Evolutionary conservation across 2,329 filamentous ascomycete genomes (phyloP).

Genomic region (Scedosporium dehoogii): DNA sequence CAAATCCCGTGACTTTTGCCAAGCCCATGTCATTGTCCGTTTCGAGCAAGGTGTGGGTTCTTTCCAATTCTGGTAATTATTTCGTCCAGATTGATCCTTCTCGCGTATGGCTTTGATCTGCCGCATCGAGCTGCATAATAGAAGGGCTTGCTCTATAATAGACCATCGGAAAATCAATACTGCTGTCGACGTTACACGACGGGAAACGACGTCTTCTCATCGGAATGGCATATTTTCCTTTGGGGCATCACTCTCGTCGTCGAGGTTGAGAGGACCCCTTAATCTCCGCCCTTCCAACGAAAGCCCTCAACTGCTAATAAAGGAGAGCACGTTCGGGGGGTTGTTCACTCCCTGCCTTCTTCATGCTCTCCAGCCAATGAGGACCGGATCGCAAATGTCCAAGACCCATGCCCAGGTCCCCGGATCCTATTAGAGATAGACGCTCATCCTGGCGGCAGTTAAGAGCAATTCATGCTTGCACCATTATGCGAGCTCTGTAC

Average conservation of each 20-base stretch:
- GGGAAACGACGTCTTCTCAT: background rate
- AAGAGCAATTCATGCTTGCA: too few species aligned
- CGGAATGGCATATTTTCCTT: background rate
- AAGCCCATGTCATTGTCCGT: background rate
- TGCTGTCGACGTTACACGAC: background rate
- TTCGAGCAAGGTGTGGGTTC: background rate
- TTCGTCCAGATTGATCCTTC: background rate
- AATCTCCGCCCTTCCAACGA: background rate
- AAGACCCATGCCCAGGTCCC: too few species aligned
- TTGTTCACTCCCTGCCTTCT: too few species aligned
- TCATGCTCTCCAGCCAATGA: background rate
- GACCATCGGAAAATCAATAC: background rate
- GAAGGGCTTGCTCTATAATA: background rate
- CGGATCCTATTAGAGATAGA: too few species aligned
- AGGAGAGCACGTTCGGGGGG: too few species aligned
- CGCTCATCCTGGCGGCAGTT: too few species aligned
- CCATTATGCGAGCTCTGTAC: too few species aligned
- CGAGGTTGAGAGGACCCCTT: background rate
- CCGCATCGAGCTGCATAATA: too few species aligned
- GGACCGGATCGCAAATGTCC: background rate
- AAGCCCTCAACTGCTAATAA: too few species aligned
- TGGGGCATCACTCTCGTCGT: background rate
- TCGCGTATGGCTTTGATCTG: too few species aligned
- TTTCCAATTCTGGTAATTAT: background rate
- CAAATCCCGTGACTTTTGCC: background rate